phyloP scores from a whole-genome alignment of 148 eudicot genomes.

The Fagopyrum esculentum region DNA sequence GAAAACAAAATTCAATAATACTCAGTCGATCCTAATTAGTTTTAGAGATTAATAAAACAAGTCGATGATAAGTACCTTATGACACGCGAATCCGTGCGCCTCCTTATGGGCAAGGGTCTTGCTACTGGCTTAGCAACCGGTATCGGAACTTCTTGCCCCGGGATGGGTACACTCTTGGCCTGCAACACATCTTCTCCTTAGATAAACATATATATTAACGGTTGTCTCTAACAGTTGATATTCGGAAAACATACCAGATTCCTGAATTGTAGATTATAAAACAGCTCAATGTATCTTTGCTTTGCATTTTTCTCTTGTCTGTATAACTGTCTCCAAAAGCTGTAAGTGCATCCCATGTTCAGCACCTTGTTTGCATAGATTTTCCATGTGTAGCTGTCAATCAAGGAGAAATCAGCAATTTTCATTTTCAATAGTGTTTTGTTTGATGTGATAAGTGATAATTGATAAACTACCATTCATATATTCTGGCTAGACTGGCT shows the following conservation, averaged over 20 bases:
- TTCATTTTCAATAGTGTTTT: not conserved
- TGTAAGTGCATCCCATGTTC: conserved; percentile 77
- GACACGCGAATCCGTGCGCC: conserved; percentile 11
- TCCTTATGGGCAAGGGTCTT: not conserved
- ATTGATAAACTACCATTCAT: conserved; percentile 57
- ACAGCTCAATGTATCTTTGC: conserved; percentile 75
- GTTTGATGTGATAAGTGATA: not conserved
- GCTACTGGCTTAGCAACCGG: not conserved
- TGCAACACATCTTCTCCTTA: not conserved
- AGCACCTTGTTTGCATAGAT: conserved; percentile 85
- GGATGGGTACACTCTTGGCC: conserved; percentile 8
- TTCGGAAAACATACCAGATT: conserved; percentile 42
- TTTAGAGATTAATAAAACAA: not conserved
- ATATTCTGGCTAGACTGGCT: conserved; percentile 61
- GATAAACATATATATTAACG: not conserved
- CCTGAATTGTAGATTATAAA: conserved; percentile 72
- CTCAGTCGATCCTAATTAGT: too few relatives aligned
- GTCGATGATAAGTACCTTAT: not conserved
- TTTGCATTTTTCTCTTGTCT: conserved; percentile 76
- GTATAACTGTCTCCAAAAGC: conserved; percentile 69
- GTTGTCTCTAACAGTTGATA: not conserved
- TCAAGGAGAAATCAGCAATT: not conserved
- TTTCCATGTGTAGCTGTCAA: conserved; percentile 94
- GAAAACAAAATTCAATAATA: not conserved
- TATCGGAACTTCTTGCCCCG: not conserved